Evolutionary conservation across 73 alveolate genomes (phyloP).

Genomic region (Paramecium sonneborni): DNA sequence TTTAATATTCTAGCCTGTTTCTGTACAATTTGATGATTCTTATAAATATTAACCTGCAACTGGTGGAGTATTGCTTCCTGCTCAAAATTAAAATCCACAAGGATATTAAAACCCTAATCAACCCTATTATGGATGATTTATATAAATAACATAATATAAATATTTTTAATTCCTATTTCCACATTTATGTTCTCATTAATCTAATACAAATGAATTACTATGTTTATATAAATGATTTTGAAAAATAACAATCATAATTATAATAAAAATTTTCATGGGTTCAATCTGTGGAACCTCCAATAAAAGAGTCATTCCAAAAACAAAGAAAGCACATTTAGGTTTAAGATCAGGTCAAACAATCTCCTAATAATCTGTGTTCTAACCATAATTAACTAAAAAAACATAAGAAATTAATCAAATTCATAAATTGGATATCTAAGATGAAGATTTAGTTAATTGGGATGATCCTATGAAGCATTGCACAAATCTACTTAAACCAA

Average conservation of each 20-base stretch:
- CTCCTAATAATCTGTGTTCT: not conserved
- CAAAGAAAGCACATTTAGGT: slow-evolving; percentile 13
- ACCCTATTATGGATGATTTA: not conserved
- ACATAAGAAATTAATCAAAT: not conserved
- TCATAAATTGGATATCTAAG: not conserved
- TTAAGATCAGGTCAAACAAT: slow-evolving; percentile 30
- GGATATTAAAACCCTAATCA: slow-evolving; percentile 7
- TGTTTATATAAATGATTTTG: not conserved
- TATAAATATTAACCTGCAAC: not conserved
- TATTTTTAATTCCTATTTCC: not conserved
- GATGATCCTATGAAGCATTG: slow-evolving; percentile 42
- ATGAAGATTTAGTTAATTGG: slow-evolving; percentile 39
- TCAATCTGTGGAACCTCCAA: slow-evolving; percentile 7
- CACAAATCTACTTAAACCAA: not conserved
- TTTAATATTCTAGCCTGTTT: not conserved
- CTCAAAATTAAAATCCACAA: not conserved
- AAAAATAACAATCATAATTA: not conserved
- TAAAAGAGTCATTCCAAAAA: slow-evolving; percentile 27
- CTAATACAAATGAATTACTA: not conserved
- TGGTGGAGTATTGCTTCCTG: not conserved
- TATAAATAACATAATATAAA: not conserved
- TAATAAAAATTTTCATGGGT: not conserved
- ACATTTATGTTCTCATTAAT: not conserved
- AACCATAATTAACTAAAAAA: not conserved
- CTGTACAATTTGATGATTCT: not conserved